Conservation (phyloP, 2,329 filamentous ascomycete genomes). For the Keithomyces neogunnii region DNA sequence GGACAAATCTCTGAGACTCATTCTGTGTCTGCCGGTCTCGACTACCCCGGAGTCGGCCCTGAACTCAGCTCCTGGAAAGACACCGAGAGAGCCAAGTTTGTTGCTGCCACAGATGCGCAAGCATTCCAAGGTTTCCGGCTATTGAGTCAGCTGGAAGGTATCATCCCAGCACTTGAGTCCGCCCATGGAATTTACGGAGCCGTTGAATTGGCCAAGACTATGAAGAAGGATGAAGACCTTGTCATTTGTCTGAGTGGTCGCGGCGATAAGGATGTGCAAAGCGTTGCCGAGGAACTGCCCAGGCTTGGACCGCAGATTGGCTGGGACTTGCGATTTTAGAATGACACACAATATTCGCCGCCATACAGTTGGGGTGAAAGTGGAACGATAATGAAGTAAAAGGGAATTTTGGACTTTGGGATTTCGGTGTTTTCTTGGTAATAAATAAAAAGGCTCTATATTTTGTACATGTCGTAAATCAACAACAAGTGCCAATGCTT, state of each 20-base stretch:
- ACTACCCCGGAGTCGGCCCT: slow-evolving; percentile 94
- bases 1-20: slow-evolving; percentile 94
- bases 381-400: background rate
- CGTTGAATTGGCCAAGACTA: slow-evolving; percentile 83
- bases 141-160: slow-evolving; percentile 82
- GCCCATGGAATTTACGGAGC: slow-evolving; percentile 89
- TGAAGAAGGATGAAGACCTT: slow-evolving; percentile 80
- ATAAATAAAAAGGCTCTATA: background rate
- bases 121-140: slow-evolving; percentile 82
- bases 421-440: background rate
- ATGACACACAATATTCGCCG: slow-evolving; percentile 1
- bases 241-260: slow-evolving; percentile 90
- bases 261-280: slow-evolving; percentile 98
- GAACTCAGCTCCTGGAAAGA: slow-evolving; percentile 94
- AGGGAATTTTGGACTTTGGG: background rate
- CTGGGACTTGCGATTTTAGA: slow-evolving; percentile 57
- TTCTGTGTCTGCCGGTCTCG: slow-evolving; percentile 90
- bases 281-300: slow-evolving; percentile 88
- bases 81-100: slow-evolving; percentile 72
- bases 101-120: slow-evolving; percentile 85
- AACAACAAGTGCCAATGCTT: background rate
- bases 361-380: background rate
- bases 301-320: slow-evolving; percentile 81
- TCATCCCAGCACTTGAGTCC: slow-evolving; percentile 91
- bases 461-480: background rate